Evolutionary conservation across 495 filamentous ascomycete species (phyloP).

Genomic region (Annulohypoxylon bovei): DNA sequence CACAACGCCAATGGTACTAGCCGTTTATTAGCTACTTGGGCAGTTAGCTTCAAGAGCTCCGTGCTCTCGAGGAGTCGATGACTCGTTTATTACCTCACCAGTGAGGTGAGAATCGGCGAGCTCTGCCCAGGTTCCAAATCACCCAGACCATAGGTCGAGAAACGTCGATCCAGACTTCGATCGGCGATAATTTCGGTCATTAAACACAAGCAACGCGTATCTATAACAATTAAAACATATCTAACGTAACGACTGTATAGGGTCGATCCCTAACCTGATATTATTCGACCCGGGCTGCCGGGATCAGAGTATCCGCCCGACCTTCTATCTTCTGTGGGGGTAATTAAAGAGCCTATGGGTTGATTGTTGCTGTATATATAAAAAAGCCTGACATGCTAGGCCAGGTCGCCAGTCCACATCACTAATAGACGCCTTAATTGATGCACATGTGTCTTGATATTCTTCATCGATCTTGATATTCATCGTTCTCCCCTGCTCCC

Average conservation of each 20-base stretch:
- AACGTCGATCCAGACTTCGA: not conserved
- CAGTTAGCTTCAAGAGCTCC: not conserved
- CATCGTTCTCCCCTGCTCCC: conserved; percentile 29
- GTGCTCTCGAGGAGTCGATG: not conserved
- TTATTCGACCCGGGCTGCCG: conserved; percentile 28
- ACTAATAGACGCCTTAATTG: conserved; percentile 15
- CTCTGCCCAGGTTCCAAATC: not conserved
- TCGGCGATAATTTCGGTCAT: conserved; percentile 11
- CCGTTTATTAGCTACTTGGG: not conserved
- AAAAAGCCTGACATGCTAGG: conserved; percentile 16
- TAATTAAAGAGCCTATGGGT: conserved; percentile 14
- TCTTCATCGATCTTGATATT: conserved; percentile 38
- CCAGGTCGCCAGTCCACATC: not conserved
- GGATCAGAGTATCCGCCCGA: conserved; percentile 2
- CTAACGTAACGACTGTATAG: conserved; percentile 37
- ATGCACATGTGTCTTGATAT: conserved; percentile 24
- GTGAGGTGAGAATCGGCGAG: not conserved
- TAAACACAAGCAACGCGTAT: conserved; percentile 12
- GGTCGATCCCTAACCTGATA: conserved; percentile 24
- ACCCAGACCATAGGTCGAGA: not conserved
- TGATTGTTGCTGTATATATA: conserved; percentile 30
- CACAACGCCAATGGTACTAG: not conserved
- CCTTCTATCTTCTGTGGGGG: conserved; percentile 18
- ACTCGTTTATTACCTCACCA: not conserved
- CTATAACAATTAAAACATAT: conserved; percentile 30